Conservation (phyloP, 176 grass and related monocot species). For the sorghum (Sorghum bicolor) region DNA sequence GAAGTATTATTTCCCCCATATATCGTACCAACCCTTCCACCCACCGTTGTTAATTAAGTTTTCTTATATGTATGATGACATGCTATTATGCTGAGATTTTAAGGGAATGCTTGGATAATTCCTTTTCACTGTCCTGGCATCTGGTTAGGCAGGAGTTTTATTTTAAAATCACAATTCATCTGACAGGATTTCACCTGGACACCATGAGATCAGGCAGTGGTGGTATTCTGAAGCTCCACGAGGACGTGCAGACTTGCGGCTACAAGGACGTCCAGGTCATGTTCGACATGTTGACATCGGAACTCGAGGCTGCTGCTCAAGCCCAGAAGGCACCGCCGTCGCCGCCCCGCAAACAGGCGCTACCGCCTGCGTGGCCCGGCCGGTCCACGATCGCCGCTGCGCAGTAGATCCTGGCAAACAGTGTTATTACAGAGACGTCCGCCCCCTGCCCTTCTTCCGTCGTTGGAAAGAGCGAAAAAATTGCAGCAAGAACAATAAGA, state of each 20-base stretch:
- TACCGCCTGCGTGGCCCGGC: background rate
- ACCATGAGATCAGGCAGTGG: conserved; percentile 42
- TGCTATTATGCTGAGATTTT: background rate
- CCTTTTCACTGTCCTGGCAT: background rate
- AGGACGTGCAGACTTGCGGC: conserved; percentile 75
- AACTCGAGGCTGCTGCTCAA: conserved; percentile 50
- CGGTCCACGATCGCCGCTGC: background rate
- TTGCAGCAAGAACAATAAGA: conserved; percentile 8
- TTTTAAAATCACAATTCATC: background rate
- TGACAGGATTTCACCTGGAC: background rate
- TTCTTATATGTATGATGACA: background rate
- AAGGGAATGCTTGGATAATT: background rate
- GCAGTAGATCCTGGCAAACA: conserved; percentile 1
- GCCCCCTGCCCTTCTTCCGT: conserved; percentile 51
- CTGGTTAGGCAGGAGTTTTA: background rate
- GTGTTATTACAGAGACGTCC: background rate
- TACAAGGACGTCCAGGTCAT: conserved; percentile 93
- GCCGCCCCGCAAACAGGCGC: background rate
- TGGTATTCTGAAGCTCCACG: conserved; percentile 67
- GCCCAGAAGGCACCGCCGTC: conserved; percentile 9
- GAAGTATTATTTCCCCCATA: background rate
- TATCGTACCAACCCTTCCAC: background rate
- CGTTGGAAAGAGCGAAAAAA: conserved; percentile 18
- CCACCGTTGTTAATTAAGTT: background rate
- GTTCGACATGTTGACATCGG: conserved; percentile 83